Evolutionary conservation across 129 eudicot species (phyloP).

Genomic region (Sambucus nigra): DNA sequence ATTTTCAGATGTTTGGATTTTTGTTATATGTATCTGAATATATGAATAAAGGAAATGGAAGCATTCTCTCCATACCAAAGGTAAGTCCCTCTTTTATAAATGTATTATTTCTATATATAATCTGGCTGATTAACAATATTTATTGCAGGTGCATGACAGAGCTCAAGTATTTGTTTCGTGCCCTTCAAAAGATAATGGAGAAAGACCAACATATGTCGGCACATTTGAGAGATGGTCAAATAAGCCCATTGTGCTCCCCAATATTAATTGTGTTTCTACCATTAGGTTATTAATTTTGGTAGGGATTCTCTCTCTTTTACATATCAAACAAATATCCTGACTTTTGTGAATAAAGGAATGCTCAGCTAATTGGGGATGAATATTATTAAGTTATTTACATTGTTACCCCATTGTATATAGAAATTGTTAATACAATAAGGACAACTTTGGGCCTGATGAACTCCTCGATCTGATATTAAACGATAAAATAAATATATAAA

Average conservation of each 20-base stretch:
- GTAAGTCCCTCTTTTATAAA: conserved; percentile 19
- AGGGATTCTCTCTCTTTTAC: conserved; percentile 13
- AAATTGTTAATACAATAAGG: too few relatives aligned
- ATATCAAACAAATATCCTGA: conserved; percentile 9
- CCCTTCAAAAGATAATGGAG: conserved; percentile 27
- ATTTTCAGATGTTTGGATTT: conserved; percentile 84
- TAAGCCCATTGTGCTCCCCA: conserved; percentile 47
- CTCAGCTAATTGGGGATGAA: too few relatives aligned
- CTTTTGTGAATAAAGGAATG: too few relatives aligned
- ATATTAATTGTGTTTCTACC: conserved; percentile 38
- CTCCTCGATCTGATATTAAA: too few relatives aligned
- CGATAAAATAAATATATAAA: too few relatives aligned
- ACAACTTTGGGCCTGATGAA: too few relatives aligned
- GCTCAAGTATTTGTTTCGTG: conserved; percentile 86
- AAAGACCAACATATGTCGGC: conserved; percentile 51
- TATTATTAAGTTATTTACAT: too few relatives aligned
- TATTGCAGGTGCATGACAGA: conserved; percentile 88
- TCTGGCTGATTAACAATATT: background rate
- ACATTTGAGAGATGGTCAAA: conserved; percentile 67
- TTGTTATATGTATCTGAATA: conserved; percentile 60
- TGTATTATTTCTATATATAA: background rate
- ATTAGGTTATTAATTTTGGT: conserved; percentile 66
- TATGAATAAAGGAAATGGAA: conserved; percentile 34
- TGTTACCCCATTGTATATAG: too few relatives aligned
- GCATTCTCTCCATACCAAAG: conserved; percentile 69